These are phyloP conservation scores for Quercus cerris DNA, from an alignment of 306 rosid species.

Conservation along the genomic window DNA sequence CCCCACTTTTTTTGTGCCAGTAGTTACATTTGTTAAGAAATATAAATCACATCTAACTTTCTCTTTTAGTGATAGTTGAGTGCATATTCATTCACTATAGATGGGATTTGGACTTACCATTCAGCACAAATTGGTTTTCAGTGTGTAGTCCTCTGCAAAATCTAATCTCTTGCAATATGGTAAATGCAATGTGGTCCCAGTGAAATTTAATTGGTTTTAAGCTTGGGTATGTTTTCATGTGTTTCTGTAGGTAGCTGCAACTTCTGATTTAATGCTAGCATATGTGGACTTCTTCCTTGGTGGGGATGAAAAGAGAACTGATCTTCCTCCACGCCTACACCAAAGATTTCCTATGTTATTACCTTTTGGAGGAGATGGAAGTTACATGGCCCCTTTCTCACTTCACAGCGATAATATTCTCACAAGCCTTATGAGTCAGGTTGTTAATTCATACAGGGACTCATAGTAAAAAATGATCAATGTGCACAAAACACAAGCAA, in stretches of 20 bases:
- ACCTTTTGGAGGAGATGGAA: slow-evolving; percentile 97
- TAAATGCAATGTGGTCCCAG: background rate
- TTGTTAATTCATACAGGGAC: slow-evolving; percentile 38
- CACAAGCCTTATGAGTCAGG: slow-evolving; percentile 99
- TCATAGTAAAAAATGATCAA: slow-evolving; percentile 7
- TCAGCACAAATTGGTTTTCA: background rate
- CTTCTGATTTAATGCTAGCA: slow-evolving; percentile 93
- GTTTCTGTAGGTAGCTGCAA: slow-evolving; percentile 76
- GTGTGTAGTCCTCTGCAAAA: slow-evolving; percentile 8
- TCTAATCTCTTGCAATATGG: background rate
- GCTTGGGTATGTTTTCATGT: slow-evolving; percentile 16
- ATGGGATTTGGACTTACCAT: background rate
- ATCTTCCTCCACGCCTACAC: slow-evolving; percentile 83
- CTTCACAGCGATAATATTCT: slow-evolving; percentile 88
- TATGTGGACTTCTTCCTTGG: slow-evolving; percentile 96
- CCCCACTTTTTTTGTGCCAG: no score
- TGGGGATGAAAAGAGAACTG: slow-evolving; percentile 94
- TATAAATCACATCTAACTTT: background rate
- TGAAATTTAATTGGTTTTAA: background rate
- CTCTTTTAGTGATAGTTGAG: slow-evolving; percentile 4
- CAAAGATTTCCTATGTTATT: slow-evolving; percentile 82
- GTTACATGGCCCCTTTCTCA: slow-evolving; percentile 90
- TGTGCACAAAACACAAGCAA: background rate
- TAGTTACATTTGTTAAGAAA: background rate
- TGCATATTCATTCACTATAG: background rate